phyloP scores from a whole-genome alignment of 306 rosid genomes.

The Nissolia schottii region DNA sequence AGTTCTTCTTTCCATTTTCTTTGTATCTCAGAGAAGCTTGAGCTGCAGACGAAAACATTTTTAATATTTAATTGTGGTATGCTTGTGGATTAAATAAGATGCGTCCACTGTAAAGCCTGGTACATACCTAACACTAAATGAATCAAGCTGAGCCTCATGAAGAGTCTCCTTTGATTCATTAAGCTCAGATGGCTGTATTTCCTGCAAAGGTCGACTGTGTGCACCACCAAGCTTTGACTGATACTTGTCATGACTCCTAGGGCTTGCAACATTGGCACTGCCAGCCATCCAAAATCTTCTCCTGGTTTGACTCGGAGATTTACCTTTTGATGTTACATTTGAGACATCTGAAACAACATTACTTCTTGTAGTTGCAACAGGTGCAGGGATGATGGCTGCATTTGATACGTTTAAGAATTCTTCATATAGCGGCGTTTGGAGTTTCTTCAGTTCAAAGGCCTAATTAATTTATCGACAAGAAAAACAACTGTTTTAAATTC shows the following conservation, averaged over 20 bases:
- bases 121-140: constrained; percentile 51
- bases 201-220: constrained; percentile 59
- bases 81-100: constrained; percentile 16
- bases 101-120: constrained; percentile 9
- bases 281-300: constrained; percentile 59
- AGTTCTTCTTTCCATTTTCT: constrained; percentile 93
- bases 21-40: constrained; percentile 68
- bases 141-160: constrained; percentile 41
- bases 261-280: constrained; percentile 39
- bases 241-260: constrained; percentile 39
- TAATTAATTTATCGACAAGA: constrained; percentile 31
- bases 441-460: constrained; percentile 83
- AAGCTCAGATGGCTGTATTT: constrained; percentile 69
- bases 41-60: constrained; percentile 37
- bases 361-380: constrained; percentile 32
- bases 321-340: constrained; percentile 54
- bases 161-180: constrained; percentile 53
- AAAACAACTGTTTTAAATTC: neutral
- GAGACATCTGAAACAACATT: constrained; percentile 40
- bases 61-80: neutral
- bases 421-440: constrained; percentile 83
- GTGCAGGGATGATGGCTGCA: constrained; percentile 42
- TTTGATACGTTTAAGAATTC: constrained; percentile 62
- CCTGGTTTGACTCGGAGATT: constrained; percentile 51
- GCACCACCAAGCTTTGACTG: constrained; percentile 35